phyloP scores from a whole-genome alignment of 1,139 yeast species.

The Sugiyamaella sp. region DNA sequence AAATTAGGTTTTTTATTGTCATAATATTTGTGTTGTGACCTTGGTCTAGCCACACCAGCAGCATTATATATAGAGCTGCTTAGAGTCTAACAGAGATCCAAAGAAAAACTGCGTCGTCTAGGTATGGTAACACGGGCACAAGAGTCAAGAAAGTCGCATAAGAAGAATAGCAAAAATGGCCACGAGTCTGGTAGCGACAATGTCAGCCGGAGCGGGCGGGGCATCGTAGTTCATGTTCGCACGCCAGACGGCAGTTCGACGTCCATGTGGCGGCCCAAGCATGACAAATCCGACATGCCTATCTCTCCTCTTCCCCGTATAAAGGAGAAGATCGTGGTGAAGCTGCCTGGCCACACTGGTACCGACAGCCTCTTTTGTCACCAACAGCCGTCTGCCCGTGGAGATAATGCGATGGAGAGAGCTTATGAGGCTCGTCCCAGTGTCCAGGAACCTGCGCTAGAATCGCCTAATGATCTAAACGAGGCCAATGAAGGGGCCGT shows the following conservation, averaged over 20 bases:
- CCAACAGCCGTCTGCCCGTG: no score
- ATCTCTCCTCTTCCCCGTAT: slow-evolving; percentile 5
- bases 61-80: not conserved
- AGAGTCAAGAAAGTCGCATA: not conserved
- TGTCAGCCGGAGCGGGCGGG: not conserved
- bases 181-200: not conserved
- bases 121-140: slow-evolving; percentile 8
- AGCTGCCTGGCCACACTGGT: slow-evolving; percentile 13
- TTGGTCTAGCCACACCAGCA: not conserved
- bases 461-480: not conserved
- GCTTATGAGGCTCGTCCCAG: no score
- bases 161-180: slow-evolving; percentile 1
- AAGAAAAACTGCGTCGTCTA: not conserved
- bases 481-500: no score
- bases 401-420: no score
- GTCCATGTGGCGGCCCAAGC: slow-evolving; percentile 5
- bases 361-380: no score
- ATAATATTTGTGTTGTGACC: not conserved
- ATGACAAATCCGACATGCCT: not conserved
- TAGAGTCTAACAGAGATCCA: not conserved
- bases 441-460: not conserved
- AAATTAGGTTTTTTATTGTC: not conserved
- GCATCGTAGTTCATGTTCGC: slow-evolving; percentile 2
- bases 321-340: slow-evolving; percentile 12
- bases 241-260: slow-evolving; percentile 13